Percentiles rank a stretch among this genome's conserved stretches.
Evolutionary conservation across 305 asterid genomes (phyloP).

Genomic region (Lippia alba): DNA sequence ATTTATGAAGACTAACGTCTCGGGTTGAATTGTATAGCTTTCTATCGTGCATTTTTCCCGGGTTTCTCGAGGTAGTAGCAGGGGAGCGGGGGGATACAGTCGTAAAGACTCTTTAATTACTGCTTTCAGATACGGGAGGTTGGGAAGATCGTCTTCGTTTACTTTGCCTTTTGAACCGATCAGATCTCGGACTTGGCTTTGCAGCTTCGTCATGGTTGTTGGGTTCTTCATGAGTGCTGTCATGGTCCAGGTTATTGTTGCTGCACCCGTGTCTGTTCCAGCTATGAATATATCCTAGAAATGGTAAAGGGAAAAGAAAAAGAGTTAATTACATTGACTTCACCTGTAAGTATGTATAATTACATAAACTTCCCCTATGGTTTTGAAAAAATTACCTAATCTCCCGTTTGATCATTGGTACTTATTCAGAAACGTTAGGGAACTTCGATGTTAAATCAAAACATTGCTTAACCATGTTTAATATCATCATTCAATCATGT

Average conservation of each 20-base stretch:
- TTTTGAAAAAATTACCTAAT: too few relatives aligned
- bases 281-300: conserved; percentile 47
- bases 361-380: too few relatives aligned
- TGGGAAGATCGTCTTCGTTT: conserved; percentile 43
- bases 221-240: conserved; percentile 46
- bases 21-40: conserved; percentile 39
- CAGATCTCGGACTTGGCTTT: conserved; percentile 33
- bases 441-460: too few relatives aligned
- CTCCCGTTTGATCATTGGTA: too few relatives aligned
- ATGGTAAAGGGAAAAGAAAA: too few relatives aligned
- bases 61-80: conserved; percentile 41
- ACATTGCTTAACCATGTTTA: too few relatives aligned
- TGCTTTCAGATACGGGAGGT: conserved; percentile 40
- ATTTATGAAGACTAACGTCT: conserved; percentile 38
- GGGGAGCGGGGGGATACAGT: conserved; percentile 54
- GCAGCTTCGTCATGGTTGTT: conserved; percentile 37
- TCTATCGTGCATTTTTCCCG: conserved; percentile 20
- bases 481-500: background rate
- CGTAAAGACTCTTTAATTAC: conserved; percentile 45
- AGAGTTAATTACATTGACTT: too few relatives aligned
- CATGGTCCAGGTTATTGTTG: conserved; percentile 43
- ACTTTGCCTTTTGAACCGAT: conserved; percentile 32
- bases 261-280: conserved; percentile 52
- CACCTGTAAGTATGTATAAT: too few relatives aligned
- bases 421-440: too few relatives aligned